A percentile compares a stretch with the other conserved stretches of the same genome.
Evolutionary conservation across 1,284 basidiomycete genomes (phyloP).

Genomic region (Moesziomyces globuligerus): DNA sequence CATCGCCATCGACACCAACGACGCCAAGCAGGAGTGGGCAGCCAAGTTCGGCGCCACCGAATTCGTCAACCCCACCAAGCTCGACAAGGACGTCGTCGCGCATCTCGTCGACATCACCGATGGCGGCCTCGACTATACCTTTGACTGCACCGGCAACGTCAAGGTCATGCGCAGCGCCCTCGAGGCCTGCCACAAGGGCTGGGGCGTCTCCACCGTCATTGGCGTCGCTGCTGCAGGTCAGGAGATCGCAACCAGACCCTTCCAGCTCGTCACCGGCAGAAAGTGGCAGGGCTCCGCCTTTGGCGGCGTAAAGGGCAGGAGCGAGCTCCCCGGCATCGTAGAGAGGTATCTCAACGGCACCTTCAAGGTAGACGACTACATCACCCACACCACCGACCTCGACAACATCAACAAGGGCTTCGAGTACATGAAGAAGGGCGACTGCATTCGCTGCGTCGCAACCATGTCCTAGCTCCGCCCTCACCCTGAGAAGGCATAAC

Average conservation of each 20-base stretch:
- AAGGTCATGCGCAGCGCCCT: conserved; percentile 94
- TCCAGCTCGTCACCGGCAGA: conserved; percentile 86
- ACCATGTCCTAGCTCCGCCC: conserved; percentile 34
- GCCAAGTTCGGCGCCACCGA: conserved; percentile 96
- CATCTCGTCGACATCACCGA: conserved; percentile 92
- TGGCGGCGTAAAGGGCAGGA: conserved; percentile 96
- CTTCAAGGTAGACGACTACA: conserved; percentile 68
- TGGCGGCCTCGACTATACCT: conserved; percentile 96
- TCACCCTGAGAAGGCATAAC: too few relatives aligned
- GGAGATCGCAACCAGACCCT: conserved; percentile 94
- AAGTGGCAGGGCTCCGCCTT: conserved; percentile 96
- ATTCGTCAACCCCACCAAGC: conserved; percentile 84
- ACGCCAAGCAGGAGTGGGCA: conserved; percentile 83
- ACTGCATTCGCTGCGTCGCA: conserved; percentile 83
- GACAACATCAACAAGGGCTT: conserved; percentile 88
- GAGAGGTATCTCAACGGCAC: conserved; percentile 64
- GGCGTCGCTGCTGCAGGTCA: conserved; percentile 83
- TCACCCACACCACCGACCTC: conserved; percentile 70
- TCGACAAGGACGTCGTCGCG: conserved; percentile 82
- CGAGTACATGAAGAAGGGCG: conserved; percentile 91
- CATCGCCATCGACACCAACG: conserved; percentile 92
- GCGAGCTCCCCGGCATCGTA: conserved; percentile 72
- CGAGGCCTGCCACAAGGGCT: conserved; percentile 91
- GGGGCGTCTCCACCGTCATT: conserved; percentile 90
- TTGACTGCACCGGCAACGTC: conserved; percentile 92